phyloP scores from a whole-genome alignment of 805 yeast species.

The Debaryomyces hansenii region DNA sequence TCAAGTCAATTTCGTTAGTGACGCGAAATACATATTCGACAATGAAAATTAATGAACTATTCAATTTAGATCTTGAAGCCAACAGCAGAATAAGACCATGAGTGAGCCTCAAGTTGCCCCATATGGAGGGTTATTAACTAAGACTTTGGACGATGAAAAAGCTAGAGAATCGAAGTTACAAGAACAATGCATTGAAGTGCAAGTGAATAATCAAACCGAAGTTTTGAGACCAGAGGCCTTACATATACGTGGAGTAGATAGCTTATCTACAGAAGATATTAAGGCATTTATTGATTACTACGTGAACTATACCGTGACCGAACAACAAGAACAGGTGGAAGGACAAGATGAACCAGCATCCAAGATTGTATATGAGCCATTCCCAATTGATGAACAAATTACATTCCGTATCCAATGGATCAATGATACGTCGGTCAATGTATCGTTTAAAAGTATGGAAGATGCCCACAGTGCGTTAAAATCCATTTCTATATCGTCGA shows the following conservation, averaged over 20 bases:
- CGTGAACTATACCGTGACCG: slow-evolving; percentile 29
- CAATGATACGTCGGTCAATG: slow-evolving; percentile 57
- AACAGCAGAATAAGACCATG: slow-evolving; percentile 8
- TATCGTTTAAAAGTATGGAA: slow-evolving; percentile 50
- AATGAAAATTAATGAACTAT: neutral
- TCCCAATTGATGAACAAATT: slow-evolving; percentile 27
- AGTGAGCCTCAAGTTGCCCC: slow-evolving; percentile 33
- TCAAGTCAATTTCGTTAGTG: neutral
- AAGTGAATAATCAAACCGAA: slow-evolving; percentile 30
- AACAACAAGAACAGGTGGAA: slow-evolving; percentile 14
- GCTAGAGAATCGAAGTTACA: slow-evolving; percentile 27
- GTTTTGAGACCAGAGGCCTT: slow-evolving; percentile 48
- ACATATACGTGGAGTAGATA: slow-evolving; percentile 61
- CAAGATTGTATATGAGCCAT: slow-evolving; percentile 17
- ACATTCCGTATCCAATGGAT: slow-evolving; percentile 62
- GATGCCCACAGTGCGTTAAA: slow-evolving; percentile 39
- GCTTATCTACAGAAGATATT: slow-evolving; percentile 59
- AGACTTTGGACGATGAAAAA: slow-evolving; percentile 40
- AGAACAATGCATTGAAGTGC: slow-evolving; percentile 33
- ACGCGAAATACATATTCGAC: neutral
- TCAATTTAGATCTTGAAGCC: neutral
- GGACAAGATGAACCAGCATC: slow-evolving; percentile 12
- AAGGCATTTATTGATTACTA: slow-evolving; percentile 53
- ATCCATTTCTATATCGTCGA: slow-evolving; percentile 25
- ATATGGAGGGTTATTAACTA: slow-evolving; percentile 43